These are phyloP conservation scores for Solanum rostratum DNA, from an alignment of 257 asterid species.

Conservation along the genomic window DNA sequence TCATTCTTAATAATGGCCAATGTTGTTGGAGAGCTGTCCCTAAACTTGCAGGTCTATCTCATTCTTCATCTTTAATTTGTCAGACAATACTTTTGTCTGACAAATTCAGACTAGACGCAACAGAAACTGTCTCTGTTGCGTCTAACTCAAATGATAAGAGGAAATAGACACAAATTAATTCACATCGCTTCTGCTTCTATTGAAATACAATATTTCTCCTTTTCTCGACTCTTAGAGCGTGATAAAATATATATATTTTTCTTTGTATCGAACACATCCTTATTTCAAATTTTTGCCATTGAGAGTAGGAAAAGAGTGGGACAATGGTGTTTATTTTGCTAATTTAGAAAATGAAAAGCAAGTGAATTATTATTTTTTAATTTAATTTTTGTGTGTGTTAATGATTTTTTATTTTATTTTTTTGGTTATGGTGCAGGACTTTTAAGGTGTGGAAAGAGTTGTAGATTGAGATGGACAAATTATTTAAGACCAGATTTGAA, in stretches of 20 bases:
- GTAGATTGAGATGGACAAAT: slow-evolving; percentile 91
- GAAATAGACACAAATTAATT: neutral
- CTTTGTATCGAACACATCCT: neutral
- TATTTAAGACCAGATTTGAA: slow-evolving; percentile 90
- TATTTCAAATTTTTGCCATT: neutral
- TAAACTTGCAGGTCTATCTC: slow-evolving; percentile 66
- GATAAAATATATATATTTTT: no score
- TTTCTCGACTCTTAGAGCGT: neutral
- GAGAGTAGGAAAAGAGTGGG: neutral
- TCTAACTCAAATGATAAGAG: neutral
- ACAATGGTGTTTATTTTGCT: neutral
- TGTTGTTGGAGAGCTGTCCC: slow-evolving; percentile 99
- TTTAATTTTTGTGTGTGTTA: neutral
- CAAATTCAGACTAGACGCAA: neutral
- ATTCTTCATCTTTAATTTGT: neutral
- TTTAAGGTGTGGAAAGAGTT: slow-evolving; percentile 91
- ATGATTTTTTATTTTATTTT: no score
- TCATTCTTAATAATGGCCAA: slow-evolving; percentile 83
- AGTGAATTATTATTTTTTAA: neutral
- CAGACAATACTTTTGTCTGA: neutral
- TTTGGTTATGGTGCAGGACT: slow-evolving; percentile 34
- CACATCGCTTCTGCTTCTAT: no score
- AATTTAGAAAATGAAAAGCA: neutral
- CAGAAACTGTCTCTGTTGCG: no score
- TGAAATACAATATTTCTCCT: no score